Conservation (phyloP, 2,329 filamentous ascomycete species). For the Penicillium crustosum region DNA sequence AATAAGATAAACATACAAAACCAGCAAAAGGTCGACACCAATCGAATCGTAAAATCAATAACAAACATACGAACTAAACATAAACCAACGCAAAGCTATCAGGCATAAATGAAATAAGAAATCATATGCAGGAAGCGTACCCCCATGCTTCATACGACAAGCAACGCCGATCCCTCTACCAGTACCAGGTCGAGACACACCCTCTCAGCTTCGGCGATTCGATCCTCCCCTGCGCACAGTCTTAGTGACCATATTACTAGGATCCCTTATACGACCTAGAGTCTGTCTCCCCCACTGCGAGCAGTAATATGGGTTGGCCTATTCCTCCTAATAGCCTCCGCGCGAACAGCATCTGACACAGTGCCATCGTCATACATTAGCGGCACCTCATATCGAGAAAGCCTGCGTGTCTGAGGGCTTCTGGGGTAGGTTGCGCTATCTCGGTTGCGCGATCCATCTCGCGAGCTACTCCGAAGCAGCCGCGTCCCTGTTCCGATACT, state of each 20-base stretch:
- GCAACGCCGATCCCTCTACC: neutral
- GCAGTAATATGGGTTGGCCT: neutral
- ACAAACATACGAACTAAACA: neutral
- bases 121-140: neutral
- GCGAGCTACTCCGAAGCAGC: neutral
- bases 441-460: neutral
- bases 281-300: neutral
- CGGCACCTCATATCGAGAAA: neutral
- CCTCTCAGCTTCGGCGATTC: neutral
- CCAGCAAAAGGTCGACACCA: neutral
- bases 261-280: neutral
- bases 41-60: no score
- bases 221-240: neutral
- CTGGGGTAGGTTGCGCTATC: neutral
- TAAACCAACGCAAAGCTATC: fast-evolving
- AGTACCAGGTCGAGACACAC: neutral
- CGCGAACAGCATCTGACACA: neutral
- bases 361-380: neutral
- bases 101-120: neutral
- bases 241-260: slow-evolving; percentile 2
- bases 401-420: neutral
- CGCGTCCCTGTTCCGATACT: slow-evolving; percentile 3
- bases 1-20: no score
- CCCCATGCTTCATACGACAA: neutral
- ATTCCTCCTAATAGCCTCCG: neutral